Evolutionary conservation across 2,329 filamentous ascomycete species (phyloP).

Genomic region (Aspergillus fructus): DNA sequence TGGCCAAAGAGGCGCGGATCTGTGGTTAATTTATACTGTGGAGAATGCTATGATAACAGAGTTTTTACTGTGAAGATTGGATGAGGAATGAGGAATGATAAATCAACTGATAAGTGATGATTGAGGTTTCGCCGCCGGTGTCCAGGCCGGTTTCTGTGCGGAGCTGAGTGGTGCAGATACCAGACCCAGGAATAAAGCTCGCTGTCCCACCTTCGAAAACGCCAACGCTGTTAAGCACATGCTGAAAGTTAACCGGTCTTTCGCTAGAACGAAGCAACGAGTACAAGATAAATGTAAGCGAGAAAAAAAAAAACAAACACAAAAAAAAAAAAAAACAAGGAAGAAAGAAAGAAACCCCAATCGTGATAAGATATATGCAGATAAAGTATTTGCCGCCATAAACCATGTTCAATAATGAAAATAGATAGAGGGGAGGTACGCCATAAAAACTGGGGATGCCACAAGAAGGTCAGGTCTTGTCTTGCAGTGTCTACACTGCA

Average conservation of each 20-base stretch:
- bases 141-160: too few species aligned
- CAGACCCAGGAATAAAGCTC: too few species aligned
- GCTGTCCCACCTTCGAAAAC: background rate
- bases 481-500: background rate
- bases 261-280: background rate
- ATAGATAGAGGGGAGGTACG: background rate
- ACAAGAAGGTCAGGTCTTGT: background rate
- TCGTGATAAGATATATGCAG: background rate
- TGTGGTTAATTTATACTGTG: too few species aligned
- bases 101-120: too few species aligned
- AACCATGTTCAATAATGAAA: background rate
- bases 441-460: background rate
- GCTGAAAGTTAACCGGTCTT: background rate
- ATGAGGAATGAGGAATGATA: too few species aligned
- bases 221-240: background rate
- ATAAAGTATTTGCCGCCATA: background rate
- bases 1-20: too few species aligned
- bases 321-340: background rate
- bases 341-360: too few species aligned
- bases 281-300: background rate
- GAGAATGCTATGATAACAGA: too few species aligned
- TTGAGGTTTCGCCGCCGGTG: too few species aligned
- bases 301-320: too few species aligned
- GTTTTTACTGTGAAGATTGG: too few species aligned
- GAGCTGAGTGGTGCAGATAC: too few species aligned